Base-by-base conservation (phyloP, 176 grass and related monocot genomes). In the Ensete ventricosum region DNA sequence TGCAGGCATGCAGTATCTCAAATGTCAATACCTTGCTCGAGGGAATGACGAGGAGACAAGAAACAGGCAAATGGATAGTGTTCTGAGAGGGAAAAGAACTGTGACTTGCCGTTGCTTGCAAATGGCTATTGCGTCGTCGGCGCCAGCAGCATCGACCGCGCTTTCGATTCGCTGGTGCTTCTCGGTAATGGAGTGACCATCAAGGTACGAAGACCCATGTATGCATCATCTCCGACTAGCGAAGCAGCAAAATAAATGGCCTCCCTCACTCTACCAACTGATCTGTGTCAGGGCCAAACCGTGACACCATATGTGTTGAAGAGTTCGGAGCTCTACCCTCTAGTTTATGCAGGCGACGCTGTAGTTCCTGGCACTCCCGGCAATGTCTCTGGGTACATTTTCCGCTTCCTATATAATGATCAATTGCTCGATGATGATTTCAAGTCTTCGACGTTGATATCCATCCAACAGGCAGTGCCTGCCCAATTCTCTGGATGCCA, bases 121-220 rank as follows among this genome's bases (percentile, higher is more conserved):
- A n/a, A n/a, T n/a, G n/a, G n/a, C n/a, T n/a, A n/a, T n/a, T n/a
- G n/a, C n/a, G n/a, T n/a, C 0, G 94, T 98, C 22, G 90, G 62
- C 10, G 90, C 94, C 13, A 98, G 94, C 83, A 98, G 94, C 85
- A 98, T 98, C 74, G 94, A 98, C 81, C 94, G 94, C 17, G 70
- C 84, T 20, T 98, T 98, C 83, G 14, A 79, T 68, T 80, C 88
- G 7, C 68, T 76, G 0, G 82, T 98, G 27, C 83, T 29, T 78
- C 90, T 98, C 21, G 90, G 88, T 1, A 84, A 89, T 21, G 85
- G 80, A 14, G 74, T 52, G 11, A 60, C 60, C 63, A 64, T 91
- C 60, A 93, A 62, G 88, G 94, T 97, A 43, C 34, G 34, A 43
- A 43, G 34, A 43, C 34, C 4, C 34, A 5, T 43, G 34, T 0